Evolutionary conservation across 2,329 filamentous ascomycete species (phyloP), one percentile per base, ranked within the genome.

Genomic region (Xylariaceae sp.): DNA sequence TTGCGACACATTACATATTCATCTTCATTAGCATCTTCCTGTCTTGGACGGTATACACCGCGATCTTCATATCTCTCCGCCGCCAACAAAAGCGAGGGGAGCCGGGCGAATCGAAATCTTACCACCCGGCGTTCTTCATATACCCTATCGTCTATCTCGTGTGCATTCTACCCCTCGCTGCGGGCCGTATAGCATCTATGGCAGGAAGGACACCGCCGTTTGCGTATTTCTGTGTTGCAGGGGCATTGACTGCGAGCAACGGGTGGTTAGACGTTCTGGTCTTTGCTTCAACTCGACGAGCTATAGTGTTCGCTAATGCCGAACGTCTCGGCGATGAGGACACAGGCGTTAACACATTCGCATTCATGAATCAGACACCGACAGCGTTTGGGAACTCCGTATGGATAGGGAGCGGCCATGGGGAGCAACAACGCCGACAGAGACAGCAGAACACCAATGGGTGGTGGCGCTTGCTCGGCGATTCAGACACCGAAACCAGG

Each of bases 121-220:
- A 51, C 29, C 64, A 76, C 48, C 73, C 72, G 5, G 71, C 78
- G 7, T 80, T 86, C 50, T 79, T 85, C 22, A 70, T 85, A 6
- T 88, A 88, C 49, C 84, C 84, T 0, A 58, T 83, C 53, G 82
- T 86, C 51, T 87, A 87, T 60, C 73, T 85, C 6, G 55, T 84
- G n/a, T 84, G 83, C 58, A 87, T 83, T 0, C 71, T 82, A 0
- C 84, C 84, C 0, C 69, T 88, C 1, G 82, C 82, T 4, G 71
- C 78, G 0, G 80, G 82, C 12, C 77, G 83, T 48, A 81, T 86
- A 57, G 75, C 76, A 14, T 74, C 74, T 17, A 83, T 86, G 76
- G 73, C 76, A 0, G 76, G 77, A 1, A 64, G 68, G 8, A 40
- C 66, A 0, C 70, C 81, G 3, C 71, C 76, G 0, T 67, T 80